A percentile compares a stretch with the other conserved stretches of the same genome.
Evolutionary conservation across 805 yeast species (phyloP).

Genomic region (Zygosaccharomyces bisporus): DNA sequence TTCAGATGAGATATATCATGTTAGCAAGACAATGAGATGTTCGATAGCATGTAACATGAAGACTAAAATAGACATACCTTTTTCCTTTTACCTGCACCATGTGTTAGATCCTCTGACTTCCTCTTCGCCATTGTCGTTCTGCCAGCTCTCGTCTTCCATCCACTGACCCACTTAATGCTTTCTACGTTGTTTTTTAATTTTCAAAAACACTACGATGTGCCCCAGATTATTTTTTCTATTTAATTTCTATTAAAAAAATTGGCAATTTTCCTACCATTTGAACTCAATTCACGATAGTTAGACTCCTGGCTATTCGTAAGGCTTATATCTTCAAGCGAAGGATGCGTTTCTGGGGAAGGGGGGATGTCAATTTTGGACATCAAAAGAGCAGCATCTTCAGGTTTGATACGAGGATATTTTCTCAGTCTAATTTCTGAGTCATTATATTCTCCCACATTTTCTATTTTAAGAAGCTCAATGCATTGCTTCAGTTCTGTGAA

Average conservation of each 20-base stretch:
- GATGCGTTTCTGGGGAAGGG: conserved; percentile 5
- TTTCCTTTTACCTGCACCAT: conserved; percentile 11
- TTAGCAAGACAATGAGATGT: background rate
- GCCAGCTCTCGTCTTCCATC: background rate
- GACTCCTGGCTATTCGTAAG: conserved; percentile 9
- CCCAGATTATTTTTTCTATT: background rate
- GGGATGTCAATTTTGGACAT: conserved; percentile 44
- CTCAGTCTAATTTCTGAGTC: conserved; percentile 54
- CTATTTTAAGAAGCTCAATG: conserved; percentile 63
- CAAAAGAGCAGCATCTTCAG: conserved; percentile 62
- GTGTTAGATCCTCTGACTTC: conserved; percentile 2
- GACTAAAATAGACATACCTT: conserved; percentile 10
- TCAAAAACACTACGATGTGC: background rate
- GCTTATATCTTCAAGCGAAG: conserved; percentile 10
- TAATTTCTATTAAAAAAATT: conserved; percentile 28
- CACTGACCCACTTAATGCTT: too few relatives aligned
- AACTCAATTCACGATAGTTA: conserved; percentile 12
- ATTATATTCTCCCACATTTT: conserved; percentile 60
- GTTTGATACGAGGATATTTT: conserved; percentile 68
- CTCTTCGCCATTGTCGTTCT: conserved; percentile 11
- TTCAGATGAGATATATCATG: background rate
- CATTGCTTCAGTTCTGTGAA: conserved; percentile 78
- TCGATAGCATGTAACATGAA: background rate
- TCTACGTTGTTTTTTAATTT: too few relatives aligned
- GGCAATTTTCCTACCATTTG: conserved; percentile 25